These are phyloP conservation scores for Moniliophthora roreri DNA, from an alignment of 1,284 basidiomycete species.

Conservation along the genomic window DNA sequence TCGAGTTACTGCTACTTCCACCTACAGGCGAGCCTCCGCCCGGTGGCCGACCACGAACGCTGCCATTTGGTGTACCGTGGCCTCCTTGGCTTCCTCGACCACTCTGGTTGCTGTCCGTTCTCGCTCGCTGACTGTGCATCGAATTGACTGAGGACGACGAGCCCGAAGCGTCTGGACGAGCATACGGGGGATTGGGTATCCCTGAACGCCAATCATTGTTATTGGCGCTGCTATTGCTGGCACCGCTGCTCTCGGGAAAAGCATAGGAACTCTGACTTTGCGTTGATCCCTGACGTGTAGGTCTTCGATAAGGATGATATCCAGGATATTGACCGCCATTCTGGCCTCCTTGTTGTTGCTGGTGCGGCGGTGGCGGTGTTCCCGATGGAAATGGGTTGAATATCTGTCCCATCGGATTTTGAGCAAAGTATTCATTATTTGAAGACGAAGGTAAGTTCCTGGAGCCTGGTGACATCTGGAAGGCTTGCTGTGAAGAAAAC, in stretches of 20 bases:
- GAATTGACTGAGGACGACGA: constrained; percentile 77
- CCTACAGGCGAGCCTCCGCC: constrained; percentile 3
- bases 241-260: constrained; percentile 21
- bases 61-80: constrained; percentile 35
- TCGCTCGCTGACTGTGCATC: constrained; percentile 54
- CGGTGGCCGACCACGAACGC: constrained; percentile 30
- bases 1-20: constrained; percentile 2
- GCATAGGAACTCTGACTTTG: constrained; percentile 25
- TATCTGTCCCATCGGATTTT: constrained; percentile 46
- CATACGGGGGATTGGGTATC: constrained; percentile 57
- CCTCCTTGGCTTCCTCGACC: constrained; percentile 30
- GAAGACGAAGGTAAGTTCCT: constrained; percentile 24
- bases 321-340: constrained; percentile 52
- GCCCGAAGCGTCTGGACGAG: constrained; percentile 70
- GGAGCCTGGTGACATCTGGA: constrained; percentile 36
- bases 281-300: constrained; percentile 41
- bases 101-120: constrained; percentile 65
- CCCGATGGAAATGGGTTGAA: constrained; percentile 69
- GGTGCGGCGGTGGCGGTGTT: constrained; percentile 59
- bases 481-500: constrained; percentile 66
- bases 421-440: constrained; percentile 52
- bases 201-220: constrained; percentile 46
- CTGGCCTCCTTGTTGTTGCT: constrained; percentile 41
- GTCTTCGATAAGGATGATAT: constrained; percentile 82
- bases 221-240: constrained; percentile 14